A percentile compares a stretch with the other conserved stretches of the same genome.
phyloP scores from a whole-genome alignment of 306 rosid species.

The Prunus mira region DNA sequence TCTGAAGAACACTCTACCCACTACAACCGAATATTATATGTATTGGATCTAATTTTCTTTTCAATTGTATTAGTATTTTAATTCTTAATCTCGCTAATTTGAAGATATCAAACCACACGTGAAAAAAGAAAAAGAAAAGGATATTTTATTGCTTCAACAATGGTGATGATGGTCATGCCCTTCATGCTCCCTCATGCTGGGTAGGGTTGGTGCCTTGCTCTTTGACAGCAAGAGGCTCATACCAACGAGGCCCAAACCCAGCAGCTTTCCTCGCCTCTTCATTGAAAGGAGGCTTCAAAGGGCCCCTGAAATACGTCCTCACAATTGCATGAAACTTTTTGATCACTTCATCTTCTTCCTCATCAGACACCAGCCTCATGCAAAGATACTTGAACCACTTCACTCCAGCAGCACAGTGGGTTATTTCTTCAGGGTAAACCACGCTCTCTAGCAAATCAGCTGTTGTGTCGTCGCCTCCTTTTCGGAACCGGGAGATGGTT shows the following conservation, averaged over 20 bases:
- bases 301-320: constrained; percentile 68
- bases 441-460: constrained; percentile 76
- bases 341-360: constrained; percentile 34
- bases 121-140: no score
- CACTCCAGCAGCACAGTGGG: constrained; percentile 87
- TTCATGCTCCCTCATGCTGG: background rate
- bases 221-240: constrained; percentile 80
- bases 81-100: no score
- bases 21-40: no score
- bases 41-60: no score
- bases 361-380: constrained; percentile 28
- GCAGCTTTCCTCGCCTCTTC: constrained; percentile 76
- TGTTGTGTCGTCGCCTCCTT: constrained; percentile 57
- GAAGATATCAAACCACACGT: no score
- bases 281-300: constrained; percentile 87
- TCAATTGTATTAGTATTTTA: no score
- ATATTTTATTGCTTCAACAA: no score
- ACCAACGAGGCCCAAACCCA: constrained; percentile 84
- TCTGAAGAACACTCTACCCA: no score
- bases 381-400: constrained; percentile 78
- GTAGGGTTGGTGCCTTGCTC: constrained; percentile 1
- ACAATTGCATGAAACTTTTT: constrained; percentile 67
- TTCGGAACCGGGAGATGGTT: constrained; percentile 63
- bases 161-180: no score
- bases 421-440: constrained; percentile 80